Percentiles rank a stretch among this genome's conserved stretches.
These are phyloP conservation scores for Chaetomium sp. DNA, from an alignment of 2,329 filamentous ascomycete genomes.

Conservation along the genomic window DNA sequence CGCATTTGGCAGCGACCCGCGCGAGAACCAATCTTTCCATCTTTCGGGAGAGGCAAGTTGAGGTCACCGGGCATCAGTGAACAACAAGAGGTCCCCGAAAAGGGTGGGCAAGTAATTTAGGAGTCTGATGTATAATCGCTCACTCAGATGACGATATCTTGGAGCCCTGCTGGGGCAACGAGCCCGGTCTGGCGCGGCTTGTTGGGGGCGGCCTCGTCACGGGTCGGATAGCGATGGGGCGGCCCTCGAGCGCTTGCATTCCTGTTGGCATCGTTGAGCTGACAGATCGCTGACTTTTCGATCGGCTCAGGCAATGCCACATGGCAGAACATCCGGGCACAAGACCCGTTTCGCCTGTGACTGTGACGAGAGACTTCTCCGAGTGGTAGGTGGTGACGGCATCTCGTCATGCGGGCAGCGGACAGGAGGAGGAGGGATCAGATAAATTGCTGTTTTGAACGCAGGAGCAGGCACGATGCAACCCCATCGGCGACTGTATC, in stretches of 20 bases:
- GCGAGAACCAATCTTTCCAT: neutral
- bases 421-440: conserved; percentile 19
- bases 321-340: conserved; percentile 26
- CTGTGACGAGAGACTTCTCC: neutral
- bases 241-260: conserved; percentile 10
- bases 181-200: neutral
- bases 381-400: conserved; percentile 19
- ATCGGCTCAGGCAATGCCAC: conserved; percentile 30
- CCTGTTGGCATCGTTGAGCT: conserved; percentile 2
- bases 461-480: conserved; percentile 26
- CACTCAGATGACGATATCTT: conserved; percentile 21
- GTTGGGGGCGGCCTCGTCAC: neutral
- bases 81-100: neutral
- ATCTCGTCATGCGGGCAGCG: conserved; percentile 27
- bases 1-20: conserved; percentile 14
- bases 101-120: conserved; percentile 19
- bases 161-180: neutral
- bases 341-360: conserved; percentile 1
- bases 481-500: conserved; percentile 27
- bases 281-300: neutral
- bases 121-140: conserved; percentile 18
- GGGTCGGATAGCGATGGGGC: neutral
- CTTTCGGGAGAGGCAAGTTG: conserved; percentile 7
- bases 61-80: neutral
- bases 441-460: conserved; percentile 28